Evolutionary conservation across 1,284 basidiomycete species (phyloP).

Genomic region (Pseudomicrostroma phylloplanum): DNA sequence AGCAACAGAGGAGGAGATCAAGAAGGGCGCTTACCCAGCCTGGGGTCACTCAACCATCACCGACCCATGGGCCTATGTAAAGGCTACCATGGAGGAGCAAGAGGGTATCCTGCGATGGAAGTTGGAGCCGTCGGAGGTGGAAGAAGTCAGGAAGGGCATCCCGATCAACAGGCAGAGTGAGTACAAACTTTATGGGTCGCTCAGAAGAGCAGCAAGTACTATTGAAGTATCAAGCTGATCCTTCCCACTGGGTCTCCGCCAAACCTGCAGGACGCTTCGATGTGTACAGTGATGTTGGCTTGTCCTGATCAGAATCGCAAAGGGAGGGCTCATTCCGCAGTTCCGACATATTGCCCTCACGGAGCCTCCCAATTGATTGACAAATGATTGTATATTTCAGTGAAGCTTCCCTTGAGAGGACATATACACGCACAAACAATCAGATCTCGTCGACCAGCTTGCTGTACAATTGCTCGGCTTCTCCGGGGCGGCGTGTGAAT

Average conservation of each 20-base stretch:
- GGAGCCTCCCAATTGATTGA: no score
- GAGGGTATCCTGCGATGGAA: constrained; percentile 65
- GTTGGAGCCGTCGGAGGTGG: constrained; percentile 33
- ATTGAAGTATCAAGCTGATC: no score
- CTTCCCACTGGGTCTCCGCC: not conserved
- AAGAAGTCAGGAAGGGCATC: constrained; percentile 29
- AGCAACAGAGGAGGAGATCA: constrained; percentile 59
- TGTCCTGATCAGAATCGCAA: not conserved
- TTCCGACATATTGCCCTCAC: no score
- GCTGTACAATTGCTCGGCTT: no score
- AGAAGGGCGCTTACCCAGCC: constrained; percentile 42
- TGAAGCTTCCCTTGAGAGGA: no score
- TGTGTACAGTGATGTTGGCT: constrained; percentile 10
- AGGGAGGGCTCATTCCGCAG: not conserved
- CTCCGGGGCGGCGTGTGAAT: no score
- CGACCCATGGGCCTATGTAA: constrained; percentile 63
- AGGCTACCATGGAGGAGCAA: constrained; percentile 70
- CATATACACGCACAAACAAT: no score
- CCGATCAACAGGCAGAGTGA: constrained; percentile 38
- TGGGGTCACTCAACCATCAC: constrained; percentile 46
- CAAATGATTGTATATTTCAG: no score
- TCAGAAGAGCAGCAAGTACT: no score
- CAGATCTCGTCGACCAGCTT: no score
- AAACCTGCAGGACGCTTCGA: constrained; percentile 10
- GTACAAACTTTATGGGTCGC: not conserved